Evolutionary conservation across 2,329 filamentous ascomycete genomes (phyloP).

Genomic region (Cladosporium sp.): DNA sequence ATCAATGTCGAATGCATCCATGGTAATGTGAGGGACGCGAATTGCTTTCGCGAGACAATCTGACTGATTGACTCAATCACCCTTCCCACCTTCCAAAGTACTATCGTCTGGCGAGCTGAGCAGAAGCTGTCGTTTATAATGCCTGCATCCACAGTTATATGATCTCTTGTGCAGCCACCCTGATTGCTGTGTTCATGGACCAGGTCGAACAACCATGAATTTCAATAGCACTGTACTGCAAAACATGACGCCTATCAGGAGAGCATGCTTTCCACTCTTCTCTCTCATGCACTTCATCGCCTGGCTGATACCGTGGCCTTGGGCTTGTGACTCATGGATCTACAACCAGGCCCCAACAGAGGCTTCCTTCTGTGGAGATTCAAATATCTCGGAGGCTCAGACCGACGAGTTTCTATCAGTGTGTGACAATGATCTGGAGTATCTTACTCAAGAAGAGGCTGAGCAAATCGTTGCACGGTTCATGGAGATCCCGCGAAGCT

Average conservation of each 20-base stretch:
- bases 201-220: no score
- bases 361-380: neutral
- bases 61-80: constrained; percentile 1
- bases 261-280: constrained; percentile 8
- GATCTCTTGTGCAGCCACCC: constrained; percentile 5
- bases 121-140: neutral
- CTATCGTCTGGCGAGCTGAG: neutral
- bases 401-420: neutral
- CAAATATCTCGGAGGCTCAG: neutral
- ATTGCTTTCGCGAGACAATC: neutral
- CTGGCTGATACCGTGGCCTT: constrained; percentile 9
- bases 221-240: neutral
- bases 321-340: neutral
- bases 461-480: no score
- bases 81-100: neutral
- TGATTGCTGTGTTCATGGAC: constrained; percentile 1
- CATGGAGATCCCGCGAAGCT: no score
- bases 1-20: constrained; percentile 5
- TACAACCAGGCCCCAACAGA: neutral
- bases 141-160: neutral
- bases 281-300: constrained; percentile 6
- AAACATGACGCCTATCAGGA: constrained; percentile 1
- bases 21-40: constrained; percentile 12
- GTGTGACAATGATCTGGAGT: no score
- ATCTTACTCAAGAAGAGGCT: no score